Percentiles rank a stretch among this genome's conserved stretches.
These are phyloP conservation scores for Colletotrichum sp. DNA, from an alignment of 2,329 filamentous ascomycete species.

Conservation along the genomic window DNA sequence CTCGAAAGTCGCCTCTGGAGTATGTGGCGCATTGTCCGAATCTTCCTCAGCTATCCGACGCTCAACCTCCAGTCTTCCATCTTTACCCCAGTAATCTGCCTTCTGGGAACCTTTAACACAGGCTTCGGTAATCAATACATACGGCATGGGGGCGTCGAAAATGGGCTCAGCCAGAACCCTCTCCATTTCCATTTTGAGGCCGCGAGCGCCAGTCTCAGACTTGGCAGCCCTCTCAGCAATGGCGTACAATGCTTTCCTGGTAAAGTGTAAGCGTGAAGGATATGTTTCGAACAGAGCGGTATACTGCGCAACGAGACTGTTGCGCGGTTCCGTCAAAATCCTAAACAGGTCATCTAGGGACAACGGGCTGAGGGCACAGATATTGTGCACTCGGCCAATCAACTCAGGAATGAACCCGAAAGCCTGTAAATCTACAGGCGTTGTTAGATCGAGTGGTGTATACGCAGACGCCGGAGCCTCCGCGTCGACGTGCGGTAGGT, in stretches of 20 bases:
- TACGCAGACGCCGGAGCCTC: slow-evolving; percentile 41
- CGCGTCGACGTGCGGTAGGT: slow-evolving; percentile 59
- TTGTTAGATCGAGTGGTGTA: slow-evolving; percentile 73
- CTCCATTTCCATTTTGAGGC: slow-evolving; percentile 82
- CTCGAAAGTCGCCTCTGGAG: slow-evolving; percentile 38
- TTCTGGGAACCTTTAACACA: slow-evolving; percentile 69
- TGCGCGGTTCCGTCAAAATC: slow-evolving; percentile 90
- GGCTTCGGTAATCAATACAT: slow-evolving; percentile 74
- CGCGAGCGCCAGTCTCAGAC: slow-evolving; percentile 77
- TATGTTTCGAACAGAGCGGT: slow-evolving; percentile 82
- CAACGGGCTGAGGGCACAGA: slow-evolving; percentile 83
- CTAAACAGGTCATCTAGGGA: slow-evolving; percentile 73
- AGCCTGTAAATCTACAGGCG: slow-evolving; percentile 76
- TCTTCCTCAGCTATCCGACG: slow-evolving; percentile 71
- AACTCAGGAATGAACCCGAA: slow-evolving; percentile 95
- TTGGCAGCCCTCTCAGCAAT: slow-evolving; percentile 72
- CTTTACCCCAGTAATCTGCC: slow-evolving; percentile 70
- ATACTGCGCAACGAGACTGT: slow-evolving; percentile 88
- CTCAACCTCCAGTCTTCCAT: slow-evolving; percentile 73
- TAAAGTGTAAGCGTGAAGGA: slow-evolving; percentile 84
- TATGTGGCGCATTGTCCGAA: slow-evolving; percentile 21
- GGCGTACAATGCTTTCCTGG: slow-evolving; percentile 77
- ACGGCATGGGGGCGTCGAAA: slow-evolving; percentile 80
- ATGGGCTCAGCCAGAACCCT: slow-evolving; percentile 79
- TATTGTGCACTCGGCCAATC: slow-evolving; percentile 93